Evolutionary conservation across 2,329 filamentous ascomycete genomes (phyloP).

Genomic region (Sporothrix luriei): DNA sequence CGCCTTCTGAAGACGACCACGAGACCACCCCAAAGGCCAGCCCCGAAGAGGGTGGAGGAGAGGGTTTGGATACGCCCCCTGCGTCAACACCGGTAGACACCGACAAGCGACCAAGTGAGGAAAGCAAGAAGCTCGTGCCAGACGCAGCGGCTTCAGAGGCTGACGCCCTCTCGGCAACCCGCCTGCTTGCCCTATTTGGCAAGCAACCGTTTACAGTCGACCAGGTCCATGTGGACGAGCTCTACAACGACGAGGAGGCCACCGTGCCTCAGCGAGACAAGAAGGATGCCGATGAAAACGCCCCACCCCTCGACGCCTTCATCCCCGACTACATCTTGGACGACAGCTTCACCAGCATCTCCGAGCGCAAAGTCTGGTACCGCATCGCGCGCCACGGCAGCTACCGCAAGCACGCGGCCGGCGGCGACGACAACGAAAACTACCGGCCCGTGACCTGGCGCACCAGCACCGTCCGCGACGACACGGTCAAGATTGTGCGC

Average conservation of each 20-base stretch:
- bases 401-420: conserved; percentile 52
- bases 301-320: conserved; percentile 36
- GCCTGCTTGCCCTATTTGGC: conserved; percentile 38
- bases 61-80: background rate
- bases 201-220: conserved; percentile 28
- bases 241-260: conserved; percentile 19
- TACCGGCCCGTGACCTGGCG: conserved; percentile 63
- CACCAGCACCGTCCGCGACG: conserved; percentile 55
- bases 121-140: too few relatives aligned
- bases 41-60: background rate
- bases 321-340: conserved; percentile 53
- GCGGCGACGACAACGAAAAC: conserved; percentile 54
- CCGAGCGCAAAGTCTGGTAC: conserved; percentile 67
- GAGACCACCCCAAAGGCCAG: background rate
- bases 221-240: conserved; percentile 23
- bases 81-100: background rate
- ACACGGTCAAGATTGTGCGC: conserved; percentile 61
- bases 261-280: background rate
- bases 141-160: background rate
- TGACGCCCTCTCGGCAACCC: background rate
- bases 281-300: background rate
- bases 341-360: conserved; percentile 58
- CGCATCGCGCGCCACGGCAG: conserved; percentile 64
- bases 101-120: background rate
- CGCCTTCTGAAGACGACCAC: background rate